Evolutionary conservation across 352 stramenopile genomes (phyloP), one percentile per base, ranked within the genome.

Genomic region (Globisporangium paroecandrum): DNA sequence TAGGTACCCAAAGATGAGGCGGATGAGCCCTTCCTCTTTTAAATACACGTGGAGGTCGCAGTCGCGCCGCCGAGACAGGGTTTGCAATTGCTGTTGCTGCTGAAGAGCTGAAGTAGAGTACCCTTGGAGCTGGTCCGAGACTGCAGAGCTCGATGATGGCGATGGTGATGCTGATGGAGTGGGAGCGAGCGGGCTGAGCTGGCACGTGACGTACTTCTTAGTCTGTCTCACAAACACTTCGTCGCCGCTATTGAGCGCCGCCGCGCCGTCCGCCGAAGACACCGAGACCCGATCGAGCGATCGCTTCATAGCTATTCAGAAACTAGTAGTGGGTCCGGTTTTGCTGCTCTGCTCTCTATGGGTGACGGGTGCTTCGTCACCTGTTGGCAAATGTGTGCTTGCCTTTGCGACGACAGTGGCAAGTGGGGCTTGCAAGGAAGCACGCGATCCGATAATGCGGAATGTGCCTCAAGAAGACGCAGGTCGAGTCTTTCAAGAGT

Each of bases 1-100:
- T 29, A 94, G 72, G 65, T 89, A 94, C 38, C 79, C 70, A 47
- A 95, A 80, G 2, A 93, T 75, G 24, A 80, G 66, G 9, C 74
- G 74, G 29, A 94, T 69, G 27, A 95, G 71, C 1, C 77, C 83
- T 47, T 92, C 82, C 32, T 92, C 84, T 13, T 74, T 74, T 36
- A 90, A 64, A 12, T 70, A 72, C 49, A 72, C 66, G 64, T 88
- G 82, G 10, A 82, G 53, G 54, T 79, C 73, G 25, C 73, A 79
- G 46, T 65, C 65, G 41, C 64, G 41, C n/a, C 55, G 64, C 18
- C 41, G 27, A 1, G 57, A 24, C 55, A 49, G 55, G 13, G 22
- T 29, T 34, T 9, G 54, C 36, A 10, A 58, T 56, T 34, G 54
- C 9, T 6, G 24, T 4, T n/a, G 15, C 43, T 32, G 25, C 12